phyloP scores from a whole-genome alignment of 2,329 filamentous ascomycete species.

The Alternaria triticina region DNA sequence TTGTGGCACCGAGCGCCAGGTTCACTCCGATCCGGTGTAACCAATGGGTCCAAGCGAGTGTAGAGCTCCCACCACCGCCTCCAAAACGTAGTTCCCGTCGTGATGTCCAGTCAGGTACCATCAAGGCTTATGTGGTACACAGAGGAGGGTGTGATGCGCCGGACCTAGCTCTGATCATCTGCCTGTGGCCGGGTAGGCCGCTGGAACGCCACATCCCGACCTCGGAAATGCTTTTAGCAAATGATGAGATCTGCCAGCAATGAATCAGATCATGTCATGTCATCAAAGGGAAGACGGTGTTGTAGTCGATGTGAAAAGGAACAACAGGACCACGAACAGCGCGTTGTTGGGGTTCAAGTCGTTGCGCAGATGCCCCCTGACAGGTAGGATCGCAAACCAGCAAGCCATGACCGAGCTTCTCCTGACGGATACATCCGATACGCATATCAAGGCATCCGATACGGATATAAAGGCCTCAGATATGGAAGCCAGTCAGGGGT shows the following conservation, averaged over 20 bases:
- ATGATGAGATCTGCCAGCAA: not conserved
- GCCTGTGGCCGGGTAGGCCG: not conserved
- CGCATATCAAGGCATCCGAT: not conserved
- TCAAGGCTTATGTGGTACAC: not conserved
- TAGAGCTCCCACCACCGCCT: slow-evolving; percentile 16
- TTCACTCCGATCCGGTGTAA: slow-evolving; percentile 44
- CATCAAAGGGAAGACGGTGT: not conserved
- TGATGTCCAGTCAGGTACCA: not conserved
- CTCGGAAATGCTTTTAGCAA: not conserved
- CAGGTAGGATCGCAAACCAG: not conserved
- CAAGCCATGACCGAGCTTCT: slow-evolving; percentile 34
- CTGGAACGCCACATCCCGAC: not conserved
- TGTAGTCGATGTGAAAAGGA: not conserved
- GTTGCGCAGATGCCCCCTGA: not conserved
- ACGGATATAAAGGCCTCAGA: not conserved
- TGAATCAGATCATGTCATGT: not conserved
- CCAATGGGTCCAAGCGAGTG: slow-evolving; percentile 26
- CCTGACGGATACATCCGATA: slow-evolving; percentile 15
- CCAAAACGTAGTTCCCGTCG: slow-evolving; percentile 11
- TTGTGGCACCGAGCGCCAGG: slow-evolving; percentile 46
- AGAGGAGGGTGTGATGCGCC: not conserved
- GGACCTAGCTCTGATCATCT: not conserved
- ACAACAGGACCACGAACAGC: not conserved
- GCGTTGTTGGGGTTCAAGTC: not conserved
- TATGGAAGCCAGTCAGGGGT: slow-evolving; percentile 6